phyloP scores from a whole-genome alignment of 2,329 filamentous ascomycete genomes.

The Alternaria alternata region DNA sequence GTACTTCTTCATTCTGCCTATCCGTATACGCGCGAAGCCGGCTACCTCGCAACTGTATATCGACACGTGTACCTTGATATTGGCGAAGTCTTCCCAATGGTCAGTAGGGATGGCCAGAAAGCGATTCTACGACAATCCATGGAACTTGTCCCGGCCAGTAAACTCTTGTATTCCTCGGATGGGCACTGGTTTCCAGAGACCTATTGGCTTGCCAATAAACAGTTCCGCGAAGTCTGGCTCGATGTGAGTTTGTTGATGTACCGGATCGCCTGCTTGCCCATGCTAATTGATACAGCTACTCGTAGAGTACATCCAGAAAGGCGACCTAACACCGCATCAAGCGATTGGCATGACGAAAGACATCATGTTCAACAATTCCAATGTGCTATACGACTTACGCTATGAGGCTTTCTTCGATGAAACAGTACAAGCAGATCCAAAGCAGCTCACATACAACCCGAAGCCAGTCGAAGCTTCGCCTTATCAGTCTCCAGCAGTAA shows the following conservation, averaged over 20 bases:
- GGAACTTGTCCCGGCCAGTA: conserved; percentile 77
- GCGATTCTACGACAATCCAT: conserved; percentile 74
- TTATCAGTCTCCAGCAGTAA: conserved; percentile 14
- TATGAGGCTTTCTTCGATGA: conserved; percentile 51
- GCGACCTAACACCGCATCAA: conserved; percentile 67
- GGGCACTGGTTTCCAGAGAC: conserved; percentile 83
- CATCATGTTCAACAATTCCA: conserved; percentile 79
- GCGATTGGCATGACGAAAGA: conserved; percentile 71
- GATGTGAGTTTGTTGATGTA: conserved; percentile 57
- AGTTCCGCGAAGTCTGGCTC: conserved; percentile 75
- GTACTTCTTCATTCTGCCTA: conserved; percentile 83
- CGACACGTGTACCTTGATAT: conserved; percentile 83
- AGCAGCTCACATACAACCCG: conserved; percentile 37
- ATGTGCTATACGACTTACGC: conserved; percentile 73
- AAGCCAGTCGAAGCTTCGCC: conserved; percentile 31
- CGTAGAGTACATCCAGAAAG: conserved; percentile 70
- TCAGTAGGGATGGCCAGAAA: conserved; percentile 80
- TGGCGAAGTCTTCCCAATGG: conserved; percentile 80
- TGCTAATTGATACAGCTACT: conserved; percentile 61
- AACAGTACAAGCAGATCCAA: conserved; percentile 21
- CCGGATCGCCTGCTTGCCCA: background rate
- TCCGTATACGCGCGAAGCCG: conserved; percentile 79
- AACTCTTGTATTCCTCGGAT: conserved; percentile 82
- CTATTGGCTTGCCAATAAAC: conserved; percentile 74
- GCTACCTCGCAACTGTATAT: conserved; percentile 80